Percentiles rank a stretch among this genome's conserved stretches.
Conservation (phyloP, 2,329 filamentous ascomycete genomes). For the Domatiomyces globalis region DNA sequence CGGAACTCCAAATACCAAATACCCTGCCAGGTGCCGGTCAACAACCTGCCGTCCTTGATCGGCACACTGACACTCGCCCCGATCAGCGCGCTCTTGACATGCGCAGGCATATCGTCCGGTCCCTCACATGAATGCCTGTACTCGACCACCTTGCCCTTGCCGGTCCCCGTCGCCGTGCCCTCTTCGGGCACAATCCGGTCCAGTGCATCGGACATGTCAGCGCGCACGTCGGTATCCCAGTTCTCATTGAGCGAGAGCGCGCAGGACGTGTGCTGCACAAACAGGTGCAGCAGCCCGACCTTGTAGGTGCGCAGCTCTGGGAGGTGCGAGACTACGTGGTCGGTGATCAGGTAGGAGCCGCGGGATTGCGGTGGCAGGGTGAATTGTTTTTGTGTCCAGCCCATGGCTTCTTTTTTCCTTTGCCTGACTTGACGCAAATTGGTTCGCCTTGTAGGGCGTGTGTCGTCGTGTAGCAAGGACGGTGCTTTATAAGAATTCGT, state of each 20-base stretch:
- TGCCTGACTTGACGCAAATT: not conserved
- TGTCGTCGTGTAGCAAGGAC: no score
- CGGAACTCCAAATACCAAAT: constrained; percentile 95
- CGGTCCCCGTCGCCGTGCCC: constrained; percentile 14
- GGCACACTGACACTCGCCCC: constrained; percentile 84
- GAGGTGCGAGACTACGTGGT: constrained; percentile 53
- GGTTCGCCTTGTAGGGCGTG: no score
- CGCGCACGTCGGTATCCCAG: constrained; percentile 68
- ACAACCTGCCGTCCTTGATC: constrained; percentile 70
- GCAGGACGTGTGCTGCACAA: constrained; percentile 90
- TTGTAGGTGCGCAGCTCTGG: constrained; percentile 76
- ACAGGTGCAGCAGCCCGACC: constrained; percentile 72
- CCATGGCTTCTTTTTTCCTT: constrained; percentile 16
- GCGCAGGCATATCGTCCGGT: constrained; percentile 53
- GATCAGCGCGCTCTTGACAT: constrained; percentile 81
- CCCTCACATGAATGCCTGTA: constrained; percentile 86
- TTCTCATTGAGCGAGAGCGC: constrained; percentile 91
- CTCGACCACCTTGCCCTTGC: constrained; percentile 45
- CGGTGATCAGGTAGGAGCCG: constrained; percentile 81
- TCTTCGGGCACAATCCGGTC: constrained; percentile 83
- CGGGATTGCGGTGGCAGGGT: constrained; percentile 61
- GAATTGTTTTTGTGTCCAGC: constrained; percentile 77
- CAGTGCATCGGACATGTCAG: constrained; percentile 85
- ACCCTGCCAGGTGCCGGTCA: constrained; percentile 49
- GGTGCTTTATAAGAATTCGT: not conserved